Percentiles rank a stretch among this genome's conserved stretches.
These are phyloP conservation scores for Trichosporon asahii DNA, from an alignment of 1,284 basidiomycete genomes.

Conservation along the genomic window DNA sequence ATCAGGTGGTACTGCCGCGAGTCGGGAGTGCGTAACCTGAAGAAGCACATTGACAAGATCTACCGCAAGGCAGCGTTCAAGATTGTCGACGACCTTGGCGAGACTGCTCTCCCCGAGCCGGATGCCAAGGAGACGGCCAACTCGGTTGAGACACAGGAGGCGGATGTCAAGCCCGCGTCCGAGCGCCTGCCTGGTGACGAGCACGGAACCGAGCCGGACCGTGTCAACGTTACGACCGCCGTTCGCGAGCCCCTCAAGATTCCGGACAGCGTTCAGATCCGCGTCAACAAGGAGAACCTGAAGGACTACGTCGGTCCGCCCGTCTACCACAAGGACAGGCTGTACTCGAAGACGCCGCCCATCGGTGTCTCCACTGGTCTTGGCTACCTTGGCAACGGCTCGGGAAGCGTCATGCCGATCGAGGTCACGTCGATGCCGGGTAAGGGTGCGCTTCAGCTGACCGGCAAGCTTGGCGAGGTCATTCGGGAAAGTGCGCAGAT, in stretches of 20 bases:
- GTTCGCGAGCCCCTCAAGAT: constrained; percentile 77
- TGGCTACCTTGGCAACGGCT: constrained; percentile 93
- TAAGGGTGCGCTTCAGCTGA: constrained; percentile 82
- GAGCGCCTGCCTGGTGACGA: constrained; percentile 48
- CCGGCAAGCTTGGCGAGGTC: constrained; percentile 96
- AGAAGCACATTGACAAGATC: constrained; percentile 98
- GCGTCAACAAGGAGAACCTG: constrained; percentile 79
- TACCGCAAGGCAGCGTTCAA: constrained; percentile 95
- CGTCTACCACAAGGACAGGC: constrained; percentile 89
- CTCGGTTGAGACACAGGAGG: constrained; percentile 47
- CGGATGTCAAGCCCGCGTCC: constrained; percentile 50
- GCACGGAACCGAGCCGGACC: constrained; percentile 30
- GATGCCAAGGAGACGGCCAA: constrained; percentile 21
- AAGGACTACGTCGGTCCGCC: constrained; percentile 95
- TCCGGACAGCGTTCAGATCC: constrained; percentile 73
- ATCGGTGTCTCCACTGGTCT: constrained; percentile 91
- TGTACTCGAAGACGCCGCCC: constrained; percentile 78
- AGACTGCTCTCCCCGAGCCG: constrained; percentile 75
- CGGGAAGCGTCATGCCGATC: constrained; percentile 94
- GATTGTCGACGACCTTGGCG: constrained; percentile 87
- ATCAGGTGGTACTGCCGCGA: constrained; percentile 98
- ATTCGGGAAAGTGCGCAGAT: constrained; percentile 95
- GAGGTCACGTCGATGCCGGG: constrained; percentile 94
- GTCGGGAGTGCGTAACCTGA: constrained; percentile 89
- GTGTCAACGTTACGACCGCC: constrained; percentile 60